Base-by-base conservation (phyloP, 352 stramenopile species). In the Phytophthora fragariae region DNA sequence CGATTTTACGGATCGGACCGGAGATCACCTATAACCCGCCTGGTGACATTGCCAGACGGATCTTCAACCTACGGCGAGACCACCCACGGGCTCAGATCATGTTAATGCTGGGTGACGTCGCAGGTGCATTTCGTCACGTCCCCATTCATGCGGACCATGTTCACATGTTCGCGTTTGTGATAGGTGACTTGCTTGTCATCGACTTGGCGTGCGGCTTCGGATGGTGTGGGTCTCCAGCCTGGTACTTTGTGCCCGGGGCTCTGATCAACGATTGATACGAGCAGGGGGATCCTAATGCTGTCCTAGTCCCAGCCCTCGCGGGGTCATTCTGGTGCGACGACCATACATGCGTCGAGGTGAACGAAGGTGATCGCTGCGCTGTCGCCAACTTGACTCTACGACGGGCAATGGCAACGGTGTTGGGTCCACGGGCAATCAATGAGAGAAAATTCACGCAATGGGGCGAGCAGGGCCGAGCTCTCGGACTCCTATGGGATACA, bases 11-110 rank as follows among this genome's bases (percentile, higher is more conserved):
- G 62, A 68, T 33, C 62, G 62, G 12, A 21, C 37, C 21, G 14
- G 52, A 44, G 2, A 60, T 68, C 24, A 37, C 47, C 3, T 68
- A 68, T 37, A 68, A 68, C 39, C 52, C 61, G 5, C 61, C 61
- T 15, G 19, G 44, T 14, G 52, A 68, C 37, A 68, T 60, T 15
- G 50, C 50, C 5, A 31, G 52, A 10, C 7, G 27, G 3, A 57
- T 57, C 52, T 8, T n/a, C 39, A n/a, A 19, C 7, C 12, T 57
- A 35, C 52, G 24, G 9, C 39, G 39, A 2, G 39, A 46, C 10
- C 14, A 17, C 14, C 39, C 39, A 11, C 39, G 39, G 10, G 2
- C 39, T 17, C 39, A 15, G 14, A 46, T 46, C 14, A 11, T 46
- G 14, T 15, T 46, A 46, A 46, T 46, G 39, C 39, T 46, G 14